Conservation (phyloP, 2,329 filamentous ascomycete species). For the Aspergillus costaricaensis region DNA sequence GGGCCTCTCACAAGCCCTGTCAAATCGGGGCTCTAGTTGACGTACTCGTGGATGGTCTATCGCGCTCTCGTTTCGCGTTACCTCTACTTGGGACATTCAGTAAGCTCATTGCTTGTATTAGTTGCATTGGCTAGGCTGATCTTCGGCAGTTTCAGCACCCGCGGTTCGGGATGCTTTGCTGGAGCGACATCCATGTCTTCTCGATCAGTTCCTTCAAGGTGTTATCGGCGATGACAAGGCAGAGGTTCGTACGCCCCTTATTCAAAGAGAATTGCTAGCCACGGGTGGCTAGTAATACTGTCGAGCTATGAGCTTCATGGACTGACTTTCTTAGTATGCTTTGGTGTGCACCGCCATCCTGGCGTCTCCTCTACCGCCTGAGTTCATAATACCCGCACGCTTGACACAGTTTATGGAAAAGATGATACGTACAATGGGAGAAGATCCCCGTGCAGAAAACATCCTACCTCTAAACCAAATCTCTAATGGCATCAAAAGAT, state of each 20-base stretch:
- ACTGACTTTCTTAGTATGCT: constrained; percentile 27
- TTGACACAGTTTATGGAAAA: constrained; percentile 37
- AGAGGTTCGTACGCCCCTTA: constrained; percentile 29
- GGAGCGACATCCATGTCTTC: constrained; percentile 32
- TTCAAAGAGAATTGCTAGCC: background rate
- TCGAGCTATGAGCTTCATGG: background rate
- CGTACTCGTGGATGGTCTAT: constrained; percentile 52
- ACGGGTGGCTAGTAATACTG: no score
- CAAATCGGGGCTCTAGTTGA: constrained; percentile 49
- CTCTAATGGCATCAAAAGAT: constrained; percentile 33
- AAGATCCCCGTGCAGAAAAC: constrained; percentile 34
- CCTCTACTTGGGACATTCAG: constrained; percentile 53
- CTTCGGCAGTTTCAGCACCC: constrained; percentile 27
- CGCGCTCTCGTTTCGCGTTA: constrained; percentile 54
- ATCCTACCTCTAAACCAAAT: constrained; percentile 38
- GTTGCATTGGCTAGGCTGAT: constrained; percentile 14
- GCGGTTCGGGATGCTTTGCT: constrained; percentile 38
- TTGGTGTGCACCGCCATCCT: constrained; percentile 37
- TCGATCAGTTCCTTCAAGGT: constrained; percentile 40
- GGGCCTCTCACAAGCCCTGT: constrained; percentile 53
- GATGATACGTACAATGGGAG: constrained; percentile 31
- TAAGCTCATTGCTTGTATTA: constrained; percentile 24
- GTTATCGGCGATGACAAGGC: constrained; percentile 28
- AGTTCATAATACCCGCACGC: constrained; percentile 34
- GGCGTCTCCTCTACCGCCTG: constrained; percentile 34